Base-by-base conservation (phyloP, 345 rosid genomes). In the Gynandropsis gynandra region DNA sequence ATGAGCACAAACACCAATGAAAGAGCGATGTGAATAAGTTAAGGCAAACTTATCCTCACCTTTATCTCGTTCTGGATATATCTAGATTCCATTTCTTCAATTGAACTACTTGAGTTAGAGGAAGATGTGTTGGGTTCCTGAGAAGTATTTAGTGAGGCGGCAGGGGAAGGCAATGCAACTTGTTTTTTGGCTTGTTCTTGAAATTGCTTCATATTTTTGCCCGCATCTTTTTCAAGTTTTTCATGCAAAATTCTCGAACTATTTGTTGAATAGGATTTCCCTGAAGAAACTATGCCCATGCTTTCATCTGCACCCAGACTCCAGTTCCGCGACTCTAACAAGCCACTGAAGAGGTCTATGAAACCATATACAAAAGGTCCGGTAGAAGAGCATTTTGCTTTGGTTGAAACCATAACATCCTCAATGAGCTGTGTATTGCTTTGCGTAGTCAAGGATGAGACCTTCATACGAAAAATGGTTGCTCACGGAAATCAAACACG, bases 361-460 rank as follows among this genome's bases (percentile, higher is more conserved):
- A 90, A 83, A 46, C 94, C 98, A 77, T 71, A 79, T 35, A 83
- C 95, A 74, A 80, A 86, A 50, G 86, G 82, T 43, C 74, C 88
- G 47, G 44, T 65, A 11, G 76, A 56, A 64, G 43, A 63, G 58
- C 68, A 58, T 47, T 68, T 75, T 62, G 71, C 80, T 65, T 43
- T 66, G 44, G 67, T 70, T 42, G 80, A 71, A 59, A 65, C 63
- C 55, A 71, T 57, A 53, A 56, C 56, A 40, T 76, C 82, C 69
- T 76, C 70, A 35, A 62, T 50, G 58, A 72, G 49, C 42, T 64
- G 75, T 55, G 64, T 18, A 44, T 48, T 68, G 68, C 67, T 62
- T 16, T 79, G 74, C 18, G 54, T 20, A 43, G 63, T 50, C 65
- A 74, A 67, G 69, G 53, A 19, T 52, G 63, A 37, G 45, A 64